Conservation (phyloP, 352 stramenopile species). For the Globisporangium orthogonon region DNA sequence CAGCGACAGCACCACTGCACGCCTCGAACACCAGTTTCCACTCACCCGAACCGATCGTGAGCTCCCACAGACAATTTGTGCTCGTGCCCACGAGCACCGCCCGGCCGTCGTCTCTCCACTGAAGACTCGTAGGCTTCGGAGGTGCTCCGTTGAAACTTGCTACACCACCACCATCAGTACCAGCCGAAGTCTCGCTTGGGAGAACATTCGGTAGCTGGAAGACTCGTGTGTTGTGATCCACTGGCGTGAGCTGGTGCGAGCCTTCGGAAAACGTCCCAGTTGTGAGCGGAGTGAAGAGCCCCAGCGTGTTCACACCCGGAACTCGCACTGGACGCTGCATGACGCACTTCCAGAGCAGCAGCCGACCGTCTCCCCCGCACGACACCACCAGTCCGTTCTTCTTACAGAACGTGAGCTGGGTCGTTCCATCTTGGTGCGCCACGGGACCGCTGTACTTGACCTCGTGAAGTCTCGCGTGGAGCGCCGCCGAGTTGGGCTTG, state of each 20-base stretch:
- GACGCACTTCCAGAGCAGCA: constrained; percentile 54
- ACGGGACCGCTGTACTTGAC: constrained; percentile 49
- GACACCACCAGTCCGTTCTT: constrained; percentile 54
- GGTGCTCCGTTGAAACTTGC: not conserved
- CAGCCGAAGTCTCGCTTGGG: constrained; percentile 20
- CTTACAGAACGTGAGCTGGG: constrained; percentile 48
- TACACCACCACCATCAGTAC: too few relatives aligned
- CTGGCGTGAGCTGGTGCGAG: constrained; percentile 25
- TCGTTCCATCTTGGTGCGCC: constrained; percentile 33
- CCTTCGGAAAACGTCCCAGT: constrained; percentile 46
- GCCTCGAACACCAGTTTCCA: constrained; percentile 57
- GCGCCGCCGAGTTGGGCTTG: constrained; percentile 33
- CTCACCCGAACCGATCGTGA: constrained; percentile 29
- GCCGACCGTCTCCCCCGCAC: constrained; percentile 32
- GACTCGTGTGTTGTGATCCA: constrained; percentile 25
- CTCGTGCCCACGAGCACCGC: constrained; percentile 41
- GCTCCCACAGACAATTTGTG: constrained; percentile 64
- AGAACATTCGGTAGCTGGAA: constrained; percentile 34
- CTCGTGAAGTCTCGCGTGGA: constrained; percentile 34
- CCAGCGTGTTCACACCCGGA: constrained; percentile 49
- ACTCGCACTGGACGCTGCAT: constrained; percentile 44
- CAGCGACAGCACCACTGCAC: constrained; percentile 26
- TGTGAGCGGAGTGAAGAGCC: constrained; percentile 40
- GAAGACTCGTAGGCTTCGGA: constrained; percentile 48
- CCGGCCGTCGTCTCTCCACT: constrained; percentile 51